Evolutionary conservation across 106 monocot species (phyloP).

Genomic region (Alisma plantagoaquatica): DNA sequence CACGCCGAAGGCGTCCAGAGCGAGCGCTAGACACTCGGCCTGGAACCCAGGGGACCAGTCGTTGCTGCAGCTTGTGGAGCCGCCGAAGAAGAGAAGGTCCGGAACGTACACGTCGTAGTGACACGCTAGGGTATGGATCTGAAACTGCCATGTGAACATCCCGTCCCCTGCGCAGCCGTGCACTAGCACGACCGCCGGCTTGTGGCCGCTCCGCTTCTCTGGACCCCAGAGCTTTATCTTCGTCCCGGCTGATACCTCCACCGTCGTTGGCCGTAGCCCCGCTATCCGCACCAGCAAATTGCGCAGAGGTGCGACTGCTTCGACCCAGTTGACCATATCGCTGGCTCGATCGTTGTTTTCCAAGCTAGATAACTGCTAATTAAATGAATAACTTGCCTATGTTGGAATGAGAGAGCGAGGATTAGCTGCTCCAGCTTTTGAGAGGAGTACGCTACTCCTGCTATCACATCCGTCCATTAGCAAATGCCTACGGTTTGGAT

Average conservation of each 20-base stretch:
- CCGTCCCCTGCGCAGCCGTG: constrained; percentile 91
- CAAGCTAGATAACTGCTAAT: too few relatives aligned
- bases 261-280: constrained; percentile 48
- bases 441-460: too few relatives aligned
- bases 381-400: too few relatives aligned
- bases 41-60: constrained; percentile 83
- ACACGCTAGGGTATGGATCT: constrained; percentile 28
- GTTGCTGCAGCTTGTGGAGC: constrained; percentile 21
- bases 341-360: too few relatives aligned
- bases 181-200: constrained; percentile 69
- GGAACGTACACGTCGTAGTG: constrained; percentile 68
- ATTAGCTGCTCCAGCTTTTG: too few relatives aligned
- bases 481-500: too few relatives aligned
- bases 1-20: constrained; percentile 46
- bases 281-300: constrained; percentile 39
- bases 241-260: constrained; percentile 65
- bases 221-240: constrained; percentile 71
- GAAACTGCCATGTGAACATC: constrained; percentile 81
- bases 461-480: too few relatives aligned
- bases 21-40: constrained; percentile 47
- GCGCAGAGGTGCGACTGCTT: constrained; percentile 57
- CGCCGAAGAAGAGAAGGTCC: constrained; percentile 85
- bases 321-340: constrained; percentile 78
- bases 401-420: too few relatives aligned
- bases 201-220: constrained; percentile 28